A percentile compares a stretch with the other conserved stretches of the same genome.
Conservation (phyloP, 345 rosid genomes). For the Brassica juncea region DNA sequence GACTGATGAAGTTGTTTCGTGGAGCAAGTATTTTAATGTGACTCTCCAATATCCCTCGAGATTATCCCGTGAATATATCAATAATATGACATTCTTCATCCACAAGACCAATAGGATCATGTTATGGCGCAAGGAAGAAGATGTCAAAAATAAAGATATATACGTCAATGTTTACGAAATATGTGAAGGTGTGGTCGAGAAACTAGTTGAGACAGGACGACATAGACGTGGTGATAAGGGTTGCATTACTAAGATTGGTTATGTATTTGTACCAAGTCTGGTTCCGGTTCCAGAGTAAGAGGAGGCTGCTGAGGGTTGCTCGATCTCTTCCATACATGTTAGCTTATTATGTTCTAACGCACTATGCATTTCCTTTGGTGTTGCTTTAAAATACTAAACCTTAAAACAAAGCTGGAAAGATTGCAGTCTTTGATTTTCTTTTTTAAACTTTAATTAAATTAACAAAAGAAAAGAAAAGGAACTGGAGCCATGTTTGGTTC, state of each 20-base stretch:
- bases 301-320: background rate
- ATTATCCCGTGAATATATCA: too few relatives aligned
- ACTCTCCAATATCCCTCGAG: too few relatives aligned
- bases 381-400: too few relatives aligned
- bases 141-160: background rate
- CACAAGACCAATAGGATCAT: background rate
- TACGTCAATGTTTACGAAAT: constrained; percentile 7
- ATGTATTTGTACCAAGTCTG: background rate
- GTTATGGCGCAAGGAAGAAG: background rate
- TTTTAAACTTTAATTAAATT: too few relatives aligned
- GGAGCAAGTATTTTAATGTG: background rate
- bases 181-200: constrained; percentile 6
- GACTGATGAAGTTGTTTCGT: background rate
- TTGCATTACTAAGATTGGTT: too few relatives aligned
- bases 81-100: too few relatives aligned
- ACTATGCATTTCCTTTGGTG: background rate
- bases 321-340: too few relatives aligned
- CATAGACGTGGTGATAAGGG: background rate
- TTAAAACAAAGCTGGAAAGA: too few relatives aligned
- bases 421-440: too few relatives aligned
- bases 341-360: too few relatives aligned
- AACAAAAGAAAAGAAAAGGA: too few relatives aligned
- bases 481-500: too few relatives aligned
- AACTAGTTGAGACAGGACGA: constrained; percentile 8
- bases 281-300: background rate